Percentiles rank a stretch among this genome's conserved stretches.
These are phyloP conservation scores for Acer negundo DNA, from an alignment of 345 rosid genomes.

Conservation along the genomic window DNA sequence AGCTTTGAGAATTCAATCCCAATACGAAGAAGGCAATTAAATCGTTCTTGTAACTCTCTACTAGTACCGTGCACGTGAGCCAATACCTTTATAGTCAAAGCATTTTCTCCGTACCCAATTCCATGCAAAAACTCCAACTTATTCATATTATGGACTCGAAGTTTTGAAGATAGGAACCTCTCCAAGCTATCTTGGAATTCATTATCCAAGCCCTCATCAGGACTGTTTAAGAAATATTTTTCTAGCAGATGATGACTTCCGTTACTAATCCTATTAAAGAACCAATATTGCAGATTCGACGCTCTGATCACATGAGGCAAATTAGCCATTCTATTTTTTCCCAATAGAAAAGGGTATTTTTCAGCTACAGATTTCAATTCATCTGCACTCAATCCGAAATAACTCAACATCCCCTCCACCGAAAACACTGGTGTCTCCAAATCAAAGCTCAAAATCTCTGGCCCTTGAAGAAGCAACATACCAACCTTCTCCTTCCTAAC, in stretches of 20 bases:
- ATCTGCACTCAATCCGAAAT: conserved; percentile 46
- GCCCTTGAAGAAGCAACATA: conserved; percentile 50
- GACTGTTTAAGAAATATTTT: conserved; percentile 42
- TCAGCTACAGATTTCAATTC: conserved; percentile 30
- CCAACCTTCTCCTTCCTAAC: conserved; percentile 43
- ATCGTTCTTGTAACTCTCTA: conserved; percentile 50
- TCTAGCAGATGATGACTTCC: conserved; percentile 47
- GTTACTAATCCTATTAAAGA: conserved; percentile 43
- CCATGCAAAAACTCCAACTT: conserved; percentile 58
- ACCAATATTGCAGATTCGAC: conserved; percentile 45
- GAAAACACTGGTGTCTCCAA: conserved; percentile 45
- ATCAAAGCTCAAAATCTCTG: conserved; percentile 47
- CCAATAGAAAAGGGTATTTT: too few relatives aligned
- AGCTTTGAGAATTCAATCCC: conserved; percentile 56
- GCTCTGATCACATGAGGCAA: conserved; percentile 42
- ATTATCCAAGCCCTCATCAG: conserved; percentile 43
- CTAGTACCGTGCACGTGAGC: conserved; percentile 51
- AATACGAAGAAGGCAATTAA: conserved; percentile 38
- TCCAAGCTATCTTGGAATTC: conserved; percentile 46
- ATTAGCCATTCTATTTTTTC: conserved; percentile 43
- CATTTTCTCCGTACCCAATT: conserved; percentile 69
- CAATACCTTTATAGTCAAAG: conserved; percentile 47
- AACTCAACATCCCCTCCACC: conserved; percentile 46
- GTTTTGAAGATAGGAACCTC: conserved; percentile 38
- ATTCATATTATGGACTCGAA: conserved; percentile 39